Evolutionary conservation across 1,139 yeast species (phyloP).

Genomic region (Kodamaea anthophila): DNA sequence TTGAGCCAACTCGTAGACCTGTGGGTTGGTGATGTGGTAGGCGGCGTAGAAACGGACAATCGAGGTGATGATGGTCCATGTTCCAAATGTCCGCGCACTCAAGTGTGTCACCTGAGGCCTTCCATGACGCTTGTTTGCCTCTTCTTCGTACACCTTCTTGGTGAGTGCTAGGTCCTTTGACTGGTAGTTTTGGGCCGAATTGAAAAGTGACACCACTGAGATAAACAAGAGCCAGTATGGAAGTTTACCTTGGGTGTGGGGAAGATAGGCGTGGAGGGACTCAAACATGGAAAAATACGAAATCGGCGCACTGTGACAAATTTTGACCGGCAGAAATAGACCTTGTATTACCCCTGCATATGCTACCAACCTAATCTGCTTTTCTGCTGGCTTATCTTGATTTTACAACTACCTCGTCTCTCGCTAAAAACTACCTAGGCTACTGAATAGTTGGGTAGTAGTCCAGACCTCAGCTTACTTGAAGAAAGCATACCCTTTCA

Average conservation of each 20-base stretch:
- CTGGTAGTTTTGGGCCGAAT: slow-evolving; percentile 81
- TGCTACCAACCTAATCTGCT: too few relatives aligned
- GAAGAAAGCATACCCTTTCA: too few relatives aligned
- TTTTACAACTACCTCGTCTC: too few relatives aligned
- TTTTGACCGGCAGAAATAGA: too few relatives aligned
- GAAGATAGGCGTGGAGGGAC: slow-evolving; percentile 5
- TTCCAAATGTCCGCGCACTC: slow-evolving; percentile 93
- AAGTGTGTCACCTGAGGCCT: slow-evolving; percentile 51
- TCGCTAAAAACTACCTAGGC: too few relatives aligned
- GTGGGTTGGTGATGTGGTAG: slow-evolving; percentile 52
- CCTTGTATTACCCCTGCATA: too few relatives aligned
- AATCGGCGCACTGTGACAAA: too few relatives aligned
- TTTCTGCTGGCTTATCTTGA: too few relatives aligned
- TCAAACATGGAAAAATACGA: too few relatives aligned
- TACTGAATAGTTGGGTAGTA: too few relatives aligned
- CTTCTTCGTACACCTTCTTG: slow-evolving; percentile 64
- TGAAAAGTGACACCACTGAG: slow-evolving; percentile 84
- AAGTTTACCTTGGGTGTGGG: slow-evolving; percentile 32
- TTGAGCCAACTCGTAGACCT: slow-evolving; percentile 71
- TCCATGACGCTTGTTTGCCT: slow-evolving; percentile 42
- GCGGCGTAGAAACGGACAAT: slow-evolving; percentile 86
- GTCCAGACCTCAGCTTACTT: too few relatives aligned
- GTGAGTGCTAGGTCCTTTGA: slow-evolving; percentile 65
- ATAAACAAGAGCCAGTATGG: slow-evolving; percentile 52
- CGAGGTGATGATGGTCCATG: slow-evolving; percentile 91